A percentile compares a stretch with the other conserved stretches of the same genome.
Evolutionary conservation across 2,329 filamentous ascomycete species (phyloP).

Genomic region (Pleochaeta shiraiana): DNA sequence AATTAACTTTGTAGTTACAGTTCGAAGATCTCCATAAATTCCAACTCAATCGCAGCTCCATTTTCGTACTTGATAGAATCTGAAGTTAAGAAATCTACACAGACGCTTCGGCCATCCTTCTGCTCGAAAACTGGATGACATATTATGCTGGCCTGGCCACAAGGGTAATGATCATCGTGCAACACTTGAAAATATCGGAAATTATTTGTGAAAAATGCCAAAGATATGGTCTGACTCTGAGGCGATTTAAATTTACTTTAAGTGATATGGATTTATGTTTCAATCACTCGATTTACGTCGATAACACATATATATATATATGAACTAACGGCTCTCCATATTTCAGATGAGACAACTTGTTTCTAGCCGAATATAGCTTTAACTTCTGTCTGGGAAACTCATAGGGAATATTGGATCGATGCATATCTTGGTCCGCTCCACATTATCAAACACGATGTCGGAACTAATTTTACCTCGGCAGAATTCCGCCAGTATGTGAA

Average conservation of each 20-base stretch:
- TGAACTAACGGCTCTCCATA: slow-evolving; percentile 3
- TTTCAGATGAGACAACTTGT: slow-evolving; percentile 5
- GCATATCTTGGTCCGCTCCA: slow-evolving; percentile 5
- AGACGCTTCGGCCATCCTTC: neutral
- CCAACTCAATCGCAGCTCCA: neutral
- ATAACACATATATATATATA: slow-evolving; percentile 6
- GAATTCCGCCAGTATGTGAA: too few species aligned
- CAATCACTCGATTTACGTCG: slow-evolving; percentile 4
- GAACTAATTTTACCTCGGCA: too few species aligned
- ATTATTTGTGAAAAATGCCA: neutral
- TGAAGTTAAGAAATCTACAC: neutral
- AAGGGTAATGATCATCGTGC: neutral
- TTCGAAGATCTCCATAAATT: too few species aligned
- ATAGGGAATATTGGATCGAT: slow-evolving; percentile 6
- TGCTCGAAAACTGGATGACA: neutral
- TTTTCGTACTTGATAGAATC: neutral
- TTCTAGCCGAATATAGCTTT: neutral
- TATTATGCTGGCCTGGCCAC: neutral
- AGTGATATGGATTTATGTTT: neutral
- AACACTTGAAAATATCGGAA: neutral
- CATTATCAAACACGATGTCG: too few species aligned
- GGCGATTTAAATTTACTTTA: slow-evolving; percentile 1
- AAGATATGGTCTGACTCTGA: neutral
- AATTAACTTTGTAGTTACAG: too few species aligned
- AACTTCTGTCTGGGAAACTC: neutral